Conservation (phyloP, 176 grass and related monocot genomes). For the Carex kokanica region DNA sequence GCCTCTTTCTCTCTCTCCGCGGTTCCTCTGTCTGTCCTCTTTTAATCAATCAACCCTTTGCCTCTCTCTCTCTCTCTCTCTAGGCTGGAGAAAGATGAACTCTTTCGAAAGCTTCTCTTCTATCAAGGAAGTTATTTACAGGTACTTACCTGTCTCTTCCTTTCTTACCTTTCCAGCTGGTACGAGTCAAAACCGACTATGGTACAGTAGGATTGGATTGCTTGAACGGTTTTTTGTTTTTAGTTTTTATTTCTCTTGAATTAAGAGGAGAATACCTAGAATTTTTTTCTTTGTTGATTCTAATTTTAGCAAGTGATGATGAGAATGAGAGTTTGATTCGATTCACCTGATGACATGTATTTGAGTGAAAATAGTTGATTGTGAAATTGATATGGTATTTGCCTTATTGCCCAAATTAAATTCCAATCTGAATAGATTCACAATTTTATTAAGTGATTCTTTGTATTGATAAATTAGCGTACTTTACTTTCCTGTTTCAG, state of each 20-base stretch:
- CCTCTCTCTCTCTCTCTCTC: not conserved
- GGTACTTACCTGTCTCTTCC: constrained; percentile 25
- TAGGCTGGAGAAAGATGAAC: not conserved
- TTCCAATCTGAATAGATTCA: not conserved
- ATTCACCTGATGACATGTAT: not conserved
- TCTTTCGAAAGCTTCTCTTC: constrained; percentile 33
- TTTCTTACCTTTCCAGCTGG: not conserved
- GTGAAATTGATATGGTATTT: not conserved
- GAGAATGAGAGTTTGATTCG: not conserved
- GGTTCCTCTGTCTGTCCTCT: not conserved
- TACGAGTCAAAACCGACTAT: not conserved
- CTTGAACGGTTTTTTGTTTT: not conserved
- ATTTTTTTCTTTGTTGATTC: not conserved
- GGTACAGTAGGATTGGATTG: not conserved
- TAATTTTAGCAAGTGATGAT: constrained; percentile 10
- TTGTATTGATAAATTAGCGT: not conserved
- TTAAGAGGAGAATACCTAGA: not conserved
- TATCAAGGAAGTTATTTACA: constrained; percentile 40
- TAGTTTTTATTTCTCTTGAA: not conserved
- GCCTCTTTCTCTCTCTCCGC: not conserved
- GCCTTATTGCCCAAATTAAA: not conserved
- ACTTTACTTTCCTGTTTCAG: not conserved
- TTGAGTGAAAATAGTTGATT: not conserved
- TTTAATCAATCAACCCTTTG: not conserved
- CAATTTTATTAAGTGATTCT: not conserved